A percentile compares a stretch with the other conserved stretches of the same genome.
Conservation (phyloP, 306 rosid genomes). For the Biancaea sappan region DNA sequence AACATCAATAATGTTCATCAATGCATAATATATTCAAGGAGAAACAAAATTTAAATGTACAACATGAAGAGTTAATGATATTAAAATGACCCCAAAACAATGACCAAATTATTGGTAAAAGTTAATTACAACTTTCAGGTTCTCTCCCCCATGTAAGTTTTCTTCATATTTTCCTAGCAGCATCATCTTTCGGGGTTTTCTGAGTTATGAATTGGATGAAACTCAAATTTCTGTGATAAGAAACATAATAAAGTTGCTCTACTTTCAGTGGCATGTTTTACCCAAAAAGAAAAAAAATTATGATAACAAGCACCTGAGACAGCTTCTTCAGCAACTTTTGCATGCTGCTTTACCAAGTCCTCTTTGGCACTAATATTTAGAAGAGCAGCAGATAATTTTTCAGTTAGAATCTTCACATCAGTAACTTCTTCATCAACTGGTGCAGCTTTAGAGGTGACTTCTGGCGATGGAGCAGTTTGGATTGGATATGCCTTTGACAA, state of each 20-base stretch:
- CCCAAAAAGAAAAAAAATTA: too few relatives aligned
- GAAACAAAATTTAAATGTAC: not conserved
- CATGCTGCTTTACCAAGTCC: slow-evolving; percentile 70
- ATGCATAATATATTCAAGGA: slow-evolving; percentile 9
- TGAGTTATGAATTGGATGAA: not conserved
- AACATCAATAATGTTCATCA: slow-evolving; percentile 5
- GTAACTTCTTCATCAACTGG: slow-evolving; percentile 38
- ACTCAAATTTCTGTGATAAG: not conserved
- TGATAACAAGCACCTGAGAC: slow-evolving; percentile 67
- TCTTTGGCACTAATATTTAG: slow-evolving; percentile 58
- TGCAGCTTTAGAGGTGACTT: slow-evolving; percentile 55
- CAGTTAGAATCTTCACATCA: slow-evolving; percentile 49
- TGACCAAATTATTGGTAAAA: not conserved
- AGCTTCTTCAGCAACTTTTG: slow-evolving; percentile 85
- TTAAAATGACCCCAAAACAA: not conserved
- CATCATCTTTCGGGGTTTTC: not conserved
- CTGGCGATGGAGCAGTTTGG: slow-evolving; percentile 49
- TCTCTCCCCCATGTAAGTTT: not conserved
- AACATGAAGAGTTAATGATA: slow-evolving; percentile 7
- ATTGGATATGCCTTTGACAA: slow-evolving; percentile 51
- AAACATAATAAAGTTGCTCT: slow-evolving; percentile 16
- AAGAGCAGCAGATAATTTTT: slow-evolving; percentile 62
- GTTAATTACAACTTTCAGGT: not conserved
- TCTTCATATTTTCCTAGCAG: not conserved
- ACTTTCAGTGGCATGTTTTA: slow-evolving; percentile 20